A percentile compares a stretch with the other conserved stretches of the same genome.
phyloP scores from a whole-genome alignment of 495 filamentous ascomycete species.

The Lepidopterella palustris region DNA sequence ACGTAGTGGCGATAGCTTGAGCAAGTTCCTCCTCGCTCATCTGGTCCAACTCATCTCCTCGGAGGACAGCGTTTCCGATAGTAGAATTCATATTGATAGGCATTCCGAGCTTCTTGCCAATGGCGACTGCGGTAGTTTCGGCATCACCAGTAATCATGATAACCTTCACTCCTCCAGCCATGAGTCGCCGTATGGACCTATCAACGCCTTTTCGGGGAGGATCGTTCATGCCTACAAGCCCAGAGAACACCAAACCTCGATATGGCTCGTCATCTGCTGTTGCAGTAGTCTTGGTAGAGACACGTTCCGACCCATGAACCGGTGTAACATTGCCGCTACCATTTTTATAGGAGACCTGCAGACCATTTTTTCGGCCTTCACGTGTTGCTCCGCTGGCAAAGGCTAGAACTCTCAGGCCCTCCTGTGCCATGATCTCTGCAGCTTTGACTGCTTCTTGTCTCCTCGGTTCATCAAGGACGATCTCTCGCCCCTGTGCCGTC shows the following conservation, averaged over 20 bases:
- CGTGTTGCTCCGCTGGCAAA: constrained; percentile 71
- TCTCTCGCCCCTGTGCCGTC: constrained; percentile 76
- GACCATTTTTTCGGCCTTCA: constrained; percentile 17
- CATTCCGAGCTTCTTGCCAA: constrained; percentile 91
- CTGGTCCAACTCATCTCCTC: constrained; percentile 81
- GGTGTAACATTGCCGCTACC: constrained; percentile 17
- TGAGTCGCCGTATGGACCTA: constrained; percentile 79
- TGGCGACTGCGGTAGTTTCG: constrained; percentile 87
- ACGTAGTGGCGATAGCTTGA: constrained; percentile 74
- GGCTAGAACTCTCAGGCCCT: constrained; percentile 83
- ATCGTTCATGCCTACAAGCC: constrained; percentile 94
- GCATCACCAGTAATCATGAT: constrained; percentile 99
- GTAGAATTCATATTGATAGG: constrained; percentile 46
- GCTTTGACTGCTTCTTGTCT: constrained; percentile 69
- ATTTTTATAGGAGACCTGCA: constrained; percentile 36
- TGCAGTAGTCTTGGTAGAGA: constrained; percentile 22
- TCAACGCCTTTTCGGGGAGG: constrained; percentile 85
- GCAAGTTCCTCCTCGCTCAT: constrained; percentile 82
- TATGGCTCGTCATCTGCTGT: constrained; percentile 65
- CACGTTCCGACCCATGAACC: neutral
- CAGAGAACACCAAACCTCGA: constrained; percentile 78
- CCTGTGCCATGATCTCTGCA: constrained; percentile 81
- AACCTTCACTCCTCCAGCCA: constrained; percentile 88
- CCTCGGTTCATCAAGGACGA: constrained; percentile 73
- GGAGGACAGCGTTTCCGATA: constrained; percentile 56